Evolutionary conservation across 2,329 filamentous ascomycete genomes (phyloP).

Genomic region (Coleophoma cylindrospora): DNA sequence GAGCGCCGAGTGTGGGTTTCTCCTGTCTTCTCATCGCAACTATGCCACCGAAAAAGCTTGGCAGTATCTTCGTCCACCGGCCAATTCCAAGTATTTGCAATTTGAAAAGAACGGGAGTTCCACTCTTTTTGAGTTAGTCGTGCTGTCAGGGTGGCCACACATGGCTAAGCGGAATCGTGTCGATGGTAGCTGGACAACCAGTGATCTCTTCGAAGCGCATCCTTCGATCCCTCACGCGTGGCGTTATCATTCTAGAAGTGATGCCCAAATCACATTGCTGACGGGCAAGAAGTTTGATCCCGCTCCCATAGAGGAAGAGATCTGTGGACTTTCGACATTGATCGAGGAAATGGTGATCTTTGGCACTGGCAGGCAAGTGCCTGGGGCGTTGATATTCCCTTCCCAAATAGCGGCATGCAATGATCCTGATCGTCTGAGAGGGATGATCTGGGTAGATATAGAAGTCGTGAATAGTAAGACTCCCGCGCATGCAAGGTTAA

Average conservation of each 20-base stretch:
- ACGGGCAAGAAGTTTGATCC: conserved; percentile 69
- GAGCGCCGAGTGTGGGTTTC: conserved; percentile 61
- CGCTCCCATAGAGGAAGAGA: conserved; percentile 50
- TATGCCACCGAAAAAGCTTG: conserved; percentile 51
- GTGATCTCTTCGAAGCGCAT: conserved; percentile 57
- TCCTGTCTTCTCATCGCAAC: conserved; percentile 56
- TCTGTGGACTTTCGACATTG: conserved; percentile 36
- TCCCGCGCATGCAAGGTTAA: conserved; percentile 45
- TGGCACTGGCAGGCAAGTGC: conserved; percentile 49
- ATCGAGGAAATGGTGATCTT: conserved; percentile 56
- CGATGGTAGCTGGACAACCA: conserved; percentile 57
- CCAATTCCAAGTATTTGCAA: conserved; percentile 26
- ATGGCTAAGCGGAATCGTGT: conserved; percentile 51
- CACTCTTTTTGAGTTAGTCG: conserved; percentile 47
- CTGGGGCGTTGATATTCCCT: conserved; percentile 51
- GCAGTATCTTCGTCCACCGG: conserved; percentile 48
- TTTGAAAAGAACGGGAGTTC: conserved; percentile 40
- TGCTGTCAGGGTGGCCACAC: conserved; percentile 52
- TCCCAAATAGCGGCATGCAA: conserved; percentile 9
- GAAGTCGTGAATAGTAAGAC: conserved; percentile 41
- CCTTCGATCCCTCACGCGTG: conserved; percentile 46
- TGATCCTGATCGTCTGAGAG: conserved; percentile 32
- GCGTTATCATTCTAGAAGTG: conserved; percentile 56
- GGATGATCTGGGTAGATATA: conserved; percentile 36
- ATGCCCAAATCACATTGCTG: conserved; percentile 55